Evolutionary conservation across 2,329 filamentous ascomycete genomes (phyloP).

Genomic region (Sphaerulina vaccinii): DNA sequence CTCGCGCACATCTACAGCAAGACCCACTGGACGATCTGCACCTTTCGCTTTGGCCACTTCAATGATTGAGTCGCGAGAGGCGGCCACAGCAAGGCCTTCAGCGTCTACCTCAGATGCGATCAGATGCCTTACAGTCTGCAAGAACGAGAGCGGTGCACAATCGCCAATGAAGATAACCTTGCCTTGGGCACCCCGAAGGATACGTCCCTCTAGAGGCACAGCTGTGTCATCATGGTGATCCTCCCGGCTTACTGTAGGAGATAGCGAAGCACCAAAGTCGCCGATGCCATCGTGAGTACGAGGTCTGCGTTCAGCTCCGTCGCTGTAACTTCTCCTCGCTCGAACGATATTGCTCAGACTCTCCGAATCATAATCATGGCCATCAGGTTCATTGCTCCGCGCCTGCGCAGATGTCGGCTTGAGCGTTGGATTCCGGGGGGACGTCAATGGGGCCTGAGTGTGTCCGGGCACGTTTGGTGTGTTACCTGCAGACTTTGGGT

Average conservation of each 20-base stretch:
- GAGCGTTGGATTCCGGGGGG: neutral
- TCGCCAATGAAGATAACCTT: slow-evolving; percentile 57
- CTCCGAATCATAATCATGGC: too few species aligned
- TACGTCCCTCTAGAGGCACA: slow-evolving; percentile 46
- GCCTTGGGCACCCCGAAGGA: slow-evolving; percentile 53
- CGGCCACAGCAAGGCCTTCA: slow-evolving; percentile 27
- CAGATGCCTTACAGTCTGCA: slow-evolving; percentile 54
- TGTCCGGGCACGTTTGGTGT: slow-evolving; percentile 28
- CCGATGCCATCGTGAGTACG: slow-evolving; percentile 15
- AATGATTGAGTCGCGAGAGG: slow-evolving; percentile 26
- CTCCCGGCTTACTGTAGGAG: slow-evolving; percentile 22
- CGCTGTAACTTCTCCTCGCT: neutral
- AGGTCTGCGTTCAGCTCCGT: slow-evolving; percentile 7
- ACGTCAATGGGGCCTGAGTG: neutral
- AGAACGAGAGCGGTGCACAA: slow-evolving; percentile 53
- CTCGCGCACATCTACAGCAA: slow-evolving; percentile 40
- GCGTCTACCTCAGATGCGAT: slow-evolving; percentile 48
- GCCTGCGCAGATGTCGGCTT: neutral
- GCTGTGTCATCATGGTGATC: slow-evolving; percentile 40
- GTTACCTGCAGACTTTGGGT: slow-evolving; percentile 30
- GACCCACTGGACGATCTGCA: neutral
- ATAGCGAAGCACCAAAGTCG: slow-evolving; percentile 18
- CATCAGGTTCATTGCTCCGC: neutral
- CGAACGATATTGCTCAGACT: neutral
- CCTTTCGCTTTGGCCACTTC: slow-evolving; percentile 18